Evolutionary conservation across 345 rosid species (phyloP).

Genomic region (Noccaea caerulescens): DNA sequence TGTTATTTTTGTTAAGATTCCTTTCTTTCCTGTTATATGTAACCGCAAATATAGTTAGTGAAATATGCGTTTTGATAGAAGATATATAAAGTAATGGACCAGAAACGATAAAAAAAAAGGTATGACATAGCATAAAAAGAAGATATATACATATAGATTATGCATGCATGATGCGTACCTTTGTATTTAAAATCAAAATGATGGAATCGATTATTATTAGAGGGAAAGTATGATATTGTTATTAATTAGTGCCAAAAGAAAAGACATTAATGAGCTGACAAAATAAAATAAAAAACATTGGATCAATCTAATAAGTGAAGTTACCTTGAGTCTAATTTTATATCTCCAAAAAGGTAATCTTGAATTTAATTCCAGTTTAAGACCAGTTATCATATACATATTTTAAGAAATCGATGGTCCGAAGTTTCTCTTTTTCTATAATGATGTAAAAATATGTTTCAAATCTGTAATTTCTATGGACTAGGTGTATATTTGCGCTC

Average conservation of each 20-base stretch:
- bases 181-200: background rate
- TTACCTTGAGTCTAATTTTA: conserved; percentile 10
- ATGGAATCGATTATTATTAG: background rate
- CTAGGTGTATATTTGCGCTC: too few relatives aligned
- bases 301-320: conserved; percentile 23
- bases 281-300: background rate
- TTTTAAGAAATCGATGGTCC: background rate
- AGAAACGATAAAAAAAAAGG: conserved; percentile 20
- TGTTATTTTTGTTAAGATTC: conserved; percentile 21
- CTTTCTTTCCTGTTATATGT: conserved; percentile 13
- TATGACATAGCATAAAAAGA: background rate
- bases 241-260: conserved; percentile 13
- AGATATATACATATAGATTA: background rate
- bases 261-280: background rate
- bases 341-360: background rate
- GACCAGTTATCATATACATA: conserved; percentile 1
- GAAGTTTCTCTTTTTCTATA: background rate
- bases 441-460: background rate
- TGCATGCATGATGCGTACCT: background rate
- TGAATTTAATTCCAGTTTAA: background rate
- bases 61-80: conserved; percentile 12
- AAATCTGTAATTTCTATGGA: background rate
- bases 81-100: conserved; percentile 35
- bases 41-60: conserved; percentile 34
- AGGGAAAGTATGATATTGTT: background rate